Evolutionary conservation across 1,139 yeast species (phyloP), one percentile per base, ranked within the genome.

Genomic region (Candida buenavistaensis): DNA sequence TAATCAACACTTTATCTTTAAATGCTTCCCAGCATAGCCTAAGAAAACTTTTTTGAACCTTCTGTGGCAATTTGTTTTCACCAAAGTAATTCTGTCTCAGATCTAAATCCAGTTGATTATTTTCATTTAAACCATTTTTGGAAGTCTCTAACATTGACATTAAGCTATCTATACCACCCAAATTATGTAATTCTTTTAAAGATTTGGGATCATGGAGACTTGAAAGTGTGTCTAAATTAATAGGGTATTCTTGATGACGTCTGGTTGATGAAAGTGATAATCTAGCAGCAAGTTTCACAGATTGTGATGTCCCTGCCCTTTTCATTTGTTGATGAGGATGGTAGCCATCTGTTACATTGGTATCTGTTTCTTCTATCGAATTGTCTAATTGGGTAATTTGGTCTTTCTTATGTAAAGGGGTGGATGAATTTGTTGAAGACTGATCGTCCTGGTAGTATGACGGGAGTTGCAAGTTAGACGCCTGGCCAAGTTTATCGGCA

Each of bases 1-100:
- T 66, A 39, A 92, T 82, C 61, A 94, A 73, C 20, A 94, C 95
- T 59, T 88, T 87, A 60, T 94, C 99, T 46, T 89, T 82, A 64
- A 94, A 65, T 2, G 97, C 97, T 48, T 85, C 88, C 68, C 75
- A 79, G 50, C 94, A 82, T 30, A 94, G 70, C 37, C 58, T 55
- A 34, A 82, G 64, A 43, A 94, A 81, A 3, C 86, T 68, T 55
- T 85, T 87, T 6, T 82, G 73, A 14, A 74, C 68, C 46, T 77
- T 75, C 38, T 78, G 80, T 0, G 97, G 97, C 23, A 94, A 57
- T 23, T 54, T 60, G 55, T 92, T 92, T 15, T 57, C 62, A 20
- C 96, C 96, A 56, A 77, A 94, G 13, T 56, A 58, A 12, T 53
- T 44, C 8, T 48, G 49, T 32, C 96, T 63, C 13, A 43, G 48